Percentiles rank a stretch among this genome's conserved stretches.
These are phyloP conservation scores for Quercus lobata DNA, from an alignment of 331 rosid genomes.

Conservation along the genomic window DNA sequence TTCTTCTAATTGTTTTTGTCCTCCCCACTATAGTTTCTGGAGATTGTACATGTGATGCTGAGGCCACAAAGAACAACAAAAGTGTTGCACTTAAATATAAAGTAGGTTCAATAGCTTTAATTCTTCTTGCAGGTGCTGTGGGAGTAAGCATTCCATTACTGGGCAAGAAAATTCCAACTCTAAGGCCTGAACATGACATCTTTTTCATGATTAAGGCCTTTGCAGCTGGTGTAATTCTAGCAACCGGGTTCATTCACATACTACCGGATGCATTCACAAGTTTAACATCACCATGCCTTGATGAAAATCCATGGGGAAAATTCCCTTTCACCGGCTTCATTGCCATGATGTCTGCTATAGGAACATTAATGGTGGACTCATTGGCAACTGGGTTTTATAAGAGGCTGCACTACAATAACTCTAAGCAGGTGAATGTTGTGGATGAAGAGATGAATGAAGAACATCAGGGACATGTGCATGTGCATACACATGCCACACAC, in stretches of 20 bases:
- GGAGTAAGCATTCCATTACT: conserved; percentile 63
- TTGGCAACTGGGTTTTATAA: conserved; percentile 55
- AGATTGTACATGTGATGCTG: conserved; percentile 29
- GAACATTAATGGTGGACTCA: conserved; percentile 62
- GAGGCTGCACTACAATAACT: conserved; percentile 35
- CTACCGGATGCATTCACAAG: conserved; percentile 63
- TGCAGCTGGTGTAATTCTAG: conserved; percentile 72
- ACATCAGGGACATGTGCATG: conserved; percentile 59
- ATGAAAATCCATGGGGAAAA: conserved; percentile 50
- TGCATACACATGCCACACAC: conserved; percentile 69
- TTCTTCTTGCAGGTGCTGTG: conserved; percentile 58
- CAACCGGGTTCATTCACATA: conserved; percentile 71
- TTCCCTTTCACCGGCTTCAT: conserved; percentile 61
- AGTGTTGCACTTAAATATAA: conserved; percentile 42
- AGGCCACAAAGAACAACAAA: conserved; percentile 6
- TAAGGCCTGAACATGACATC: conserved; percentile 46
- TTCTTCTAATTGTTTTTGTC: not conserved
- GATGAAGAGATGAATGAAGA: conserved; percentile 46
- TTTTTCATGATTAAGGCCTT: conserved; percentile 76
- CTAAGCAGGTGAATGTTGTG: conserved; percentile 31
- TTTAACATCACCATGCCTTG: conserved; percentile 51
- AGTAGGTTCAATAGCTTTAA: conserved; percentile 53
- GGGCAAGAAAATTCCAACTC: conserved; percentile 49
- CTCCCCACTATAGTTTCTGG: conserved; percentile 24
- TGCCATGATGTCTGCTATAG: conserved; percentile 60